Evolutionary conservation across 2,329 filamentous ascomycete genomes (phyloP).

Genomic region (Nothophoma quercina): DNA sequence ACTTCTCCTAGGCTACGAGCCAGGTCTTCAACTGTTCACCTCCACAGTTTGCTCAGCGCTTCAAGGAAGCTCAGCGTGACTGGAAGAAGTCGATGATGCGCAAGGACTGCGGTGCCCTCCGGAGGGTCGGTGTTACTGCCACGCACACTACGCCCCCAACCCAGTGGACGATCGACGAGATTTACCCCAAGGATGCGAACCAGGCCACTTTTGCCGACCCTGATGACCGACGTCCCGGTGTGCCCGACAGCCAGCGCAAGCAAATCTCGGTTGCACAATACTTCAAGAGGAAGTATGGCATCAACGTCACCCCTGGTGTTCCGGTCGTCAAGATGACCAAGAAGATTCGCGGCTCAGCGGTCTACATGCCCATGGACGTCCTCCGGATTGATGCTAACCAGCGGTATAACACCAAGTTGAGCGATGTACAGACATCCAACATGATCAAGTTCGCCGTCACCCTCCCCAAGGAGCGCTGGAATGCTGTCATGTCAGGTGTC

Average conservation of each 20-base stretch:
- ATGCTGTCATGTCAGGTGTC: slow-evolving; percentile 73
- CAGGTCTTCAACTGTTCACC: slow-evolving; percentile 39
- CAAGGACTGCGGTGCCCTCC: slow-evolving; percentile 53
- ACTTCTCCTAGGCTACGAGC: slow-evolving; percentile 28
- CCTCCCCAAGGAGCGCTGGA: slow-evolving; percentile 71
- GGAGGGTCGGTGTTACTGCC: slow-evolving; percentile 51
- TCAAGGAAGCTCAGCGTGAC: slow-evolving; percentile 31
- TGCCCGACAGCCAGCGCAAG: slow-evolving; percentile 66
- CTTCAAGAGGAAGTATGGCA: slow-evolving; percentile 61
- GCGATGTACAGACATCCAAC: slow-evolving; percentile 70
- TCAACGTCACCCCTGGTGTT: slow-evolving; percentile 57
- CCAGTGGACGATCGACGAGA: slow-evolving; percentile 60
- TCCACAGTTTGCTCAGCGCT: slow-evolving; percentile 23
- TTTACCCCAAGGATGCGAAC: slow-evolving; percentile 54
- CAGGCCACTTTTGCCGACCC: slow-evolving; percentile 62
- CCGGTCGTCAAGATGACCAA: slow-evolving; percentile 67
- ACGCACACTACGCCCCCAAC: slow-evolving; percentile 49
- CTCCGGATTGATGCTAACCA: slow-evolving; percentile 62
- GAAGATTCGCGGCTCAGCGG: slow-evolving; percentile 49
- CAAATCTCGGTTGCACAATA: slow-evolving; percentile 64
- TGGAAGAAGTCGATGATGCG: slow-evolving; percentile 38
- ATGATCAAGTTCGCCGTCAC: slow-evolving; percentile 97
- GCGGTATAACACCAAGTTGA: slow-evolving; percentile 65
- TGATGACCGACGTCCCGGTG: slow-evolving; percentile 63
- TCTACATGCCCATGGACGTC: slow-evolving; percentile 65